Percentiles rank a stretch among this genome's conserved stretches.
These are phyloP conservation scores for Coleophoma cylindrospora DNA, from an alignment of 2,329 filamentous ascomycete species.

Conservation along the genomic window DNA sequence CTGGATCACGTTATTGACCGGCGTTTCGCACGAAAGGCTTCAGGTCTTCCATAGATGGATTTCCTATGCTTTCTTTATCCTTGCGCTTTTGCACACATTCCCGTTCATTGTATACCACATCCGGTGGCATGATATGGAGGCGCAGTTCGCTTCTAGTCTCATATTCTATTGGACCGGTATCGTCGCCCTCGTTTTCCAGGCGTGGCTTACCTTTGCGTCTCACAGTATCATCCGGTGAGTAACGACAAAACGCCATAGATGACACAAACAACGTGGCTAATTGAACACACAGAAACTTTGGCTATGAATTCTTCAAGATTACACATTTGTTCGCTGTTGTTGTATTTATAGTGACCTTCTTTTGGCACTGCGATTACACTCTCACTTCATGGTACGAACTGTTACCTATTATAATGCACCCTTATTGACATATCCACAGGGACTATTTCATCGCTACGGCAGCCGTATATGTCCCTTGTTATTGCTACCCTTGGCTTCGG, in stretches of 20 bases:
- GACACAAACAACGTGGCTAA: background rate
- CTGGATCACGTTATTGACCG: constrained; percentile 55
- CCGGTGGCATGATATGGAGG: constrained; percentile 40
- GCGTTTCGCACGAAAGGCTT: constrained; percentile 59
- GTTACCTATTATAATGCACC: background rate
- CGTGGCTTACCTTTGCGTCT: constrained; percentile 50
- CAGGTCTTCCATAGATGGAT: constrained; percentile 64
- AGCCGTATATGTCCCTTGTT: constrained; percentile 43
- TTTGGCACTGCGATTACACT: constrained; percentile 52
- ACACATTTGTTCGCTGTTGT: constrained; percentile 47
- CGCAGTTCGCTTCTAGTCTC: constrained; percentile 36
- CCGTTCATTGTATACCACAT: constrained; percentile 54
- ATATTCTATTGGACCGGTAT: constrained; percentile 50
- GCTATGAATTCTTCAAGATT: constrained; percentile 58
- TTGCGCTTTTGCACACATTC: constrained; percentile 56
- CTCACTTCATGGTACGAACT: constrained; percentile 44
- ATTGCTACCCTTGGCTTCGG: constrained; percentile 37
- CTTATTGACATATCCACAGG: constrained; percentile 27
- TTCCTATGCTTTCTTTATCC: constrained; percentile 55
- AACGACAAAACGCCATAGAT: background rate
- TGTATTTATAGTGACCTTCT: constrained; percentile 53
- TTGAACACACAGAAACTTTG: constrained; percentile 36
- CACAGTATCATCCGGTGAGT: constrained; percentile 41
- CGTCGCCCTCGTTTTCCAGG: constrained; percentile 45
- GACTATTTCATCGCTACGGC: constrained; percentile 57